These are phyloP conservation scores for Pholiota molesta DNA, from an alignment of 768 basidiomycete species.

Conservation along the genomic window DNA sequence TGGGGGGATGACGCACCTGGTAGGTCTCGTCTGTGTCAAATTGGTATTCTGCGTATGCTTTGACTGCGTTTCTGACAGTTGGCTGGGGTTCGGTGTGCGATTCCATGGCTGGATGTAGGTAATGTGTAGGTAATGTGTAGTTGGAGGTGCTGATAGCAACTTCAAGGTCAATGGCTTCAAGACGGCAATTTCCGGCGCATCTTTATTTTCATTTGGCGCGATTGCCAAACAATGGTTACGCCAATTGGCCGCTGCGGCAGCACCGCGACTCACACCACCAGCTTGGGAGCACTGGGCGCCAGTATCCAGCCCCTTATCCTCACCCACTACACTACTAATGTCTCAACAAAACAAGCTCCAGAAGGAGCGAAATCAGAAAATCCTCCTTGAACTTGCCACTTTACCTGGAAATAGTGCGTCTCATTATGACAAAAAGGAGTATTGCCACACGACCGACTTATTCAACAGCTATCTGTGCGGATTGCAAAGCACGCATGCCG, in stretches of 20 bases:
- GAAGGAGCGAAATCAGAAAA: slow-evolving; percentile 65
- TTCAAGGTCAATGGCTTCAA: too few species aligned
- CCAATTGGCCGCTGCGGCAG: too few species aligned
- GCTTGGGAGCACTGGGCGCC: background rate
- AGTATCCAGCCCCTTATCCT: background rate
- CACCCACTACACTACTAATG: slow-evolving; percentile 24
- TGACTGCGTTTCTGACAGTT: background rate
- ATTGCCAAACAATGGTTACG: slow-evolving; percentile 2
- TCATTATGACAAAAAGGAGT: slow-evolving; percentile 8
- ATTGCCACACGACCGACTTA: background rate
- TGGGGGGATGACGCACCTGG: slow-evolving; percentile 47
- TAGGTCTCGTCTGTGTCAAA: slow-evolving; percentile 62
- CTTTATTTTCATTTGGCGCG: background rate
- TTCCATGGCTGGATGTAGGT: background rate
- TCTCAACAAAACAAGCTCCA: slow-evolving; percentile 56
- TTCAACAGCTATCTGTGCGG: slow-evolving; percentile 79
- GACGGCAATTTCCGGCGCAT: background rate
- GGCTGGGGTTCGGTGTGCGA: background rate
- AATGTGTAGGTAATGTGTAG: background rate
- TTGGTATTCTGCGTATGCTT: slow-evolving; percentile 29
- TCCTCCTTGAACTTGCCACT: slow-evolving; percentile 66
- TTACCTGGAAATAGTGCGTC: slow-evolving; percentile 81
- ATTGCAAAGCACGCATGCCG: slow-evolving; percentile 86
- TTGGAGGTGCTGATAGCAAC: too few species aligned
- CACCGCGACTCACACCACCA: background rate